A percentile compares a stretch with the other conserved stretches of the same genome.
Evolutionary conservation across 176 grass and related monocot genomes (phyloP).

Genomic region (Rhynchospora breviuscula): DNA sequence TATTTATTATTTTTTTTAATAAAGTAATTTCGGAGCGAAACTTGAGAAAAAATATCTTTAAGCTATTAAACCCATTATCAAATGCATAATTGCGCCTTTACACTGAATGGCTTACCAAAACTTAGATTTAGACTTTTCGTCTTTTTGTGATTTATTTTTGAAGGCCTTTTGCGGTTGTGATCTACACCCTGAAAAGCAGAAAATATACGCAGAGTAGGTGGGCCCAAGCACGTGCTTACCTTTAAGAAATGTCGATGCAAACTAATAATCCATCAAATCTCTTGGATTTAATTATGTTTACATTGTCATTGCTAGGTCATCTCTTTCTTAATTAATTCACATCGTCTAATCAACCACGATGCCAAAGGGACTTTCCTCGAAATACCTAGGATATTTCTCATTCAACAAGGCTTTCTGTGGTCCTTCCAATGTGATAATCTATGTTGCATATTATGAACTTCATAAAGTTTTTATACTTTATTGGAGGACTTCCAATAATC

Average conservation of each 20-base stretch:
- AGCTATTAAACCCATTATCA: too few species aligned
- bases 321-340: slow-evolving; percentile 13
- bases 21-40: too few species aligned
- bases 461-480: background rate
- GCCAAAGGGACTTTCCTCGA: background rate
- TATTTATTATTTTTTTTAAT: too few species aligned
- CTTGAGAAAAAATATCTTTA: too few species aligned
- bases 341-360: background rate
- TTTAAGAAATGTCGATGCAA: background rate
- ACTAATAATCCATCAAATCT: slow-evolving; percentile 2
- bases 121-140: too few species aligned
- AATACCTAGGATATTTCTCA: background rate
- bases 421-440: background rate
- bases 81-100: too few species aligned
- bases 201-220: background rate
- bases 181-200: background rate
- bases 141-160: too few species aligned
- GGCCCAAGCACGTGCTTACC: background rate
- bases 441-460: background rate
- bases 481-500: too few species aligned
- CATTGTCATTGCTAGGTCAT: slow-evolving; percentile 11
- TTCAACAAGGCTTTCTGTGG: background rate
- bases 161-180: background rate
- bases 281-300: slow-evolving; percentile 10
- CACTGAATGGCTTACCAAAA: too few species aligned